Percentiles rank a stretch among this genome's conserved stretches.
Evolutionary conservation across 331 rosid species (phyloP).

Genomic region (Malus hybrid): DNA sequence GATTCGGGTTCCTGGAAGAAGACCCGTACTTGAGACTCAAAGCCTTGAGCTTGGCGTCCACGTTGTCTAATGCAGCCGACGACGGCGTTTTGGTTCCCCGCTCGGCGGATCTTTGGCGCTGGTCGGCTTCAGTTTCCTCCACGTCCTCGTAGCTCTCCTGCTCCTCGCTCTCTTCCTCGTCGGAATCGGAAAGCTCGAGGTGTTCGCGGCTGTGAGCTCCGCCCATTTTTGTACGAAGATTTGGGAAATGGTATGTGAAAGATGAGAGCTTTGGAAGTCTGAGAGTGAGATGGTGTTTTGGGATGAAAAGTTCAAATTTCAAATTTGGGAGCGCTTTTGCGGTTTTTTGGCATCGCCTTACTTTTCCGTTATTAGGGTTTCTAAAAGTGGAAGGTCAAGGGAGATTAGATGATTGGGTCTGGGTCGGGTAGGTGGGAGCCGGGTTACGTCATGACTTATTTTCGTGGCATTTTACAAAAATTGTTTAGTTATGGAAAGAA

Average conservation of each 20-base stretch:
- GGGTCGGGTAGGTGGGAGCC: background rate
- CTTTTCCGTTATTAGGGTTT: slow-evolving; percentile 29
- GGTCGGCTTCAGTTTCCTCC: slow-evolving; percentile 23
- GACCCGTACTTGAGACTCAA: slow-evolving; percentile 73
- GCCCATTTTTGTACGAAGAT: slow-evolving; percentile 42
- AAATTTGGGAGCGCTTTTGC: slow-evolving; percentile 35
- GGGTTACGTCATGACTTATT: background rate
- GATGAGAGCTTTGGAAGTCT: background rate
- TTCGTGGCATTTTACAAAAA: background rate
- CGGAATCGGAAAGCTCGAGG: slow-evolving; percentile 58
- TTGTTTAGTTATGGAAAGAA: too few species aligned
- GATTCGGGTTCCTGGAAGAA: slow-evolving; percentile 5
- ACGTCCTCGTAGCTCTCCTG: slow-evolving; percentile 42
- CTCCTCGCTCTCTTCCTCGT: slow-evolving; percentile 25
- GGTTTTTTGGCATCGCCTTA: background rate
- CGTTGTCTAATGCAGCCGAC: slow-evolving; percentile 43
- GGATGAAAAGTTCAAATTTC: background rate
- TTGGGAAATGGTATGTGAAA: background rate
- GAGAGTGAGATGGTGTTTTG: background rate
- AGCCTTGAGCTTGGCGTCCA: slow-evolving; percentile 81
- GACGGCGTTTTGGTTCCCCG: slow-evolving; percentile 47
- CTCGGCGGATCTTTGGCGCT: slow-evolving; percentile 39
- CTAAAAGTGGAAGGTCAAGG: background rate
- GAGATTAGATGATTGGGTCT: background rate
- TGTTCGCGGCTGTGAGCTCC: slow-evolving; percentile 64